phyloP scores from a whole-genome alignment of 2,329 filamentous ascomycete species.

The Calonectria ilicicola region DNA sequence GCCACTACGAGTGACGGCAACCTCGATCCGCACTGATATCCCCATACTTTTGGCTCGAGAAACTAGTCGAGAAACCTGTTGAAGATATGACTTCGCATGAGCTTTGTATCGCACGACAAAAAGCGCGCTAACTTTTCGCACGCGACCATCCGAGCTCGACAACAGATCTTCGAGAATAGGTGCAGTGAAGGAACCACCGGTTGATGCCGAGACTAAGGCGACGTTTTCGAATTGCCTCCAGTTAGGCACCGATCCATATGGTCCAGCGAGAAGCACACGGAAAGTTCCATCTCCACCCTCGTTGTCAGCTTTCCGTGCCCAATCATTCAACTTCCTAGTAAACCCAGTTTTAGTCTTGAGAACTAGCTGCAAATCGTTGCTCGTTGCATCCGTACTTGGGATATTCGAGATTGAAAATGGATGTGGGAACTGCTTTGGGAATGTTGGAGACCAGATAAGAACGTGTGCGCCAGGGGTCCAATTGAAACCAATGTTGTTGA shows the following conservation, averaged over 20 bases:
- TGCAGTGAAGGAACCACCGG: constrained; percentile 38
- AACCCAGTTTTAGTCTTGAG: constrained; percentile 41
- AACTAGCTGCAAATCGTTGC: constrained; percentile 35
- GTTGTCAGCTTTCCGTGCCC: constrained; percentile 33
- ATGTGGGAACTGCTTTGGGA: constrained; percentile 39
- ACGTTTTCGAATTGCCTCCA: constrained; percentile 42
- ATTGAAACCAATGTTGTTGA: constrained; percentile 34
- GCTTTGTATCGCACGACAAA: constrained; percentile 35
- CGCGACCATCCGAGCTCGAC: constrained; percentile 32
- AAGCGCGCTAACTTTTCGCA: constrained; percentile 37
- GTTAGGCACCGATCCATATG: constrained; percentile 35
- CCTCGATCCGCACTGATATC: constrained; percentile 34
- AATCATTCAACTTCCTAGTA: constrained; percentile 36
- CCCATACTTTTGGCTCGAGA: constrained; percentile 40
- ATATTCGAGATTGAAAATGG: constrained; percentile 40
- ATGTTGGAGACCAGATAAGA: constrained; percentile 40
- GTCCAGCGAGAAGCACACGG: constrained; percentile 36
- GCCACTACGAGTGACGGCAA: constrained; percentile 33
- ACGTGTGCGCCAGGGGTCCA: constrained; percentile 44
- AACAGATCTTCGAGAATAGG: constrained; percentile 39
- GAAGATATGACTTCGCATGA: constrained; percentile 35
- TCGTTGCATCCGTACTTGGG: constrained; percentile 9
- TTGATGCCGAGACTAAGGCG: constrained; percentile 36
- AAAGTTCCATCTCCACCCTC: constrained; percentile 26
- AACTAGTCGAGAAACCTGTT: constrained; percentile 24